Evolutionary conservation across 2,329 filamentous ascomycete species (phyloP).

Genomic region (Sphaerulina vaccinii): DNA sequence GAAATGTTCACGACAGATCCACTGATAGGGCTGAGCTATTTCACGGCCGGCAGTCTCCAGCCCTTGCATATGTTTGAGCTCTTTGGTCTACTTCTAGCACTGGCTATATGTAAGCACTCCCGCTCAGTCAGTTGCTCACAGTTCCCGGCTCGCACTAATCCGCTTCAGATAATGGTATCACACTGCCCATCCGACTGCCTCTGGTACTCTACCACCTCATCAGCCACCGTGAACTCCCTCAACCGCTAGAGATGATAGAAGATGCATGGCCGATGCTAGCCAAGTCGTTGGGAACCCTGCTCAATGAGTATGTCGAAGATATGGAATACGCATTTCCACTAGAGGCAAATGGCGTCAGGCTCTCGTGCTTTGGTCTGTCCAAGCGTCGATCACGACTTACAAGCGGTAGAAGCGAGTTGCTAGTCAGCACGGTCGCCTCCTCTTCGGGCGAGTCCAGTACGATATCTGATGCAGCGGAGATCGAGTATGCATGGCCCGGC

Average conservation of each 20-base stretch:
- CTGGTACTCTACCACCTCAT: slow-evolving; percentile 79
- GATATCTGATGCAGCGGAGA: not conserved
- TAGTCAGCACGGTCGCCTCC: slow-evolving; percentile 2
- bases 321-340: slow-evolving; percentile 85
- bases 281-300: slow-evolving; percentile 68
- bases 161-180: slow-evolving; percentile 73
- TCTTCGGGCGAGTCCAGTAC: not conserved
- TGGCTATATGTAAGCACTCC: slow-evolving; percentile 64
- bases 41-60: slow-evolving; percentile 76
- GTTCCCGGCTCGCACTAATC: not conserved
- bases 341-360: slow-evolving; percentile 54
- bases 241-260: slow-evolving; percentile 66
- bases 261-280: slow-evolving; percentile 86
- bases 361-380: slow-evolving; percentile 44
- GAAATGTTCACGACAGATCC: slow-evolving; percentile 76
- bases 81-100: slow-evolving; percentile 78
- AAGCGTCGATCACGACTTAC: not conserved
- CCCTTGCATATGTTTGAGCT: slow-evolving; percentile 89
- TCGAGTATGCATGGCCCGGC: slow-evolving; percentile 53
- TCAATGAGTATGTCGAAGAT: slow-evolving; percentile 76
- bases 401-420: not conserved
- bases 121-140: too few species aligned
- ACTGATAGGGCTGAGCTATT: slow-evolving; percentile 80
- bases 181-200: slow-evolving; percentile 86
- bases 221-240: slow-evolving; percentile 38